phyloP scores from a whole-genome alignment of 352 stramenopile species.

The Achlya hypogyna region DNA sequence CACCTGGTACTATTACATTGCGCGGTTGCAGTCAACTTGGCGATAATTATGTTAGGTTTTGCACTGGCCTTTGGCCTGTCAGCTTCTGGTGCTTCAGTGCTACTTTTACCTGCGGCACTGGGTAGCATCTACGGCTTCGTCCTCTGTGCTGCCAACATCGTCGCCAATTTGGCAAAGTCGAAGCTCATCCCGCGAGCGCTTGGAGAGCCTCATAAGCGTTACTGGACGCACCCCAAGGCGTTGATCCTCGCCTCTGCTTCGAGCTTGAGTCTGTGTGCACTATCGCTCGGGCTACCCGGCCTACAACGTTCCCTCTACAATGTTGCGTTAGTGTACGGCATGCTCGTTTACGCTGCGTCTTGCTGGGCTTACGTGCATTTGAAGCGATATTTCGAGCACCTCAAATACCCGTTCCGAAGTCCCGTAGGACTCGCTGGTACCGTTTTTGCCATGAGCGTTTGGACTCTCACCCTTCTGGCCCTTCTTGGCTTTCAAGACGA shows the following conservation, averaged over 20 bases:
- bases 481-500: slow-evolving; percentile 3
- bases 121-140: slow-evolving; percentile 41
- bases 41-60: not conserved
- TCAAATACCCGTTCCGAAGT: not conserved
- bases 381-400: not conserved
- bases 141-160: slow-evolving; percentile 41
- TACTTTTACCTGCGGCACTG: slow-evolving; percentile 38
- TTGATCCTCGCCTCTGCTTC: not conserved
- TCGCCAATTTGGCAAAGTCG: slow-evolving; percentile 35
- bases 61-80: not conserved
- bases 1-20: too few species aligned
- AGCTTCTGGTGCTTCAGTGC: slow-evolving; percentile 21
- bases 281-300: not conserved
- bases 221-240: not conserved
- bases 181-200: slow-evolving; percentile 30
- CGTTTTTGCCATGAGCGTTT: slow-evolving; percentile 17
- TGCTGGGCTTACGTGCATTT: slow-evolving; percentile 13
- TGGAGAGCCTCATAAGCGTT: not conserved
- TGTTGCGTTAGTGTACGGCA: slow-evolving; percentile 12
- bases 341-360: slow-evolving; percentile 11
- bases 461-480: slow-evolving; percentile 15
- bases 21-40: too few species aligned
- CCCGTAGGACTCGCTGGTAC: slow-evolving; percentile 22
- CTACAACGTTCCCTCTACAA: slow-evolving; percentile 2
- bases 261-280: not conserved